Percentiles rank a stretch among this genome's conserved stretches.
These are phyloP conservation scores for Meripilus lineatus DNA, from an alignment of 1,284 basidiomycete species.

Conservation along the genomic window DNA sequence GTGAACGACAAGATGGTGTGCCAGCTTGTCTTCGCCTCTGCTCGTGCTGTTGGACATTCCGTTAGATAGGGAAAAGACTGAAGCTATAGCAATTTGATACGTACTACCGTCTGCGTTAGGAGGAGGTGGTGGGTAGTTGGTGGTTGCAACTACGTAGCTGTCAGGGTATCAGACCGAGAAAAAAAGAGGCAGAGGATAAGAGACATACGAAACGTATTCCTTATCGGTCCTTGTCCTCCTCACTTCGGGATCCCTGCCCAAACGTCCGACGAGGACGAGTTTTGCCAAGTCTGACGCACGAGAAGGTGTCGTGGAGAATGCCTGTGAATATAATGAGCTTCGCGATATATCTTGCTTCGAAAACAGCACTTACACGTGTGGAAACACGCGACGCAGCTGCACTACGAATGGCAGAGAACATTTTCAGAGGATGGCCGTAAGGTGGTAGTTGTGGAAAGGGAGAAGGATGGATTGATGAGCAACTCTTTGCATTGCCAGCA, in stretches of 20 bases:
- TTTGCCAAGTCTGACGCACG: constrained; percentile 63
- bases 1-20: constrained; percentile 72
- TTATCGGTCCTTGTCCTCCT: constrained; percentile 65
- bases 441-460: too few species aligned
- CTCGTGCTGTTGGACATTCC: constrained; percentile 39
- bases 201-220: constrained; percentile 63
- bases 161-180: background rate
- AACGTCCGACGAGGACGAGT: constrained; percentile 69
- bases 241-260: constrained; percentile 67
- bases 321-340: constrained; percentile 32
- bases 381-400: constrained; percentile 34
- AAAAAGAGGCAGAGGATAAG: background rate
- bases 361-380: constrained; percentile 42
- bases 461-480: too few species aligned
- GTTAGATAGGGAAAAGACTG: background rate
- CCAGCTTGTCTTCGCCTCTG: constrained; percentile 57
- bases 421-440: too few species aligned
- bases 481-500: too few species aligned
- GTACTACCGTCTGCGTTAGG: constrained; percentile 57
- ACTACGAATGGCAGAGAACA: constrained; percentile 47
- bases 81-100: constrained; percentile 16
- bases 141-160: constrained; percentile 70
- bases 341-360: background rate
- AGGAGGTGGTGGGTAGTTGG: constrained; percentile 53
- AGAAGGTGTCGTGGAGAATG: constrained; percentile 60